Base-by-base conservation (phyloP, 768 basidiomycete genomes). In the Melanogaster broomeanus region DNA sequence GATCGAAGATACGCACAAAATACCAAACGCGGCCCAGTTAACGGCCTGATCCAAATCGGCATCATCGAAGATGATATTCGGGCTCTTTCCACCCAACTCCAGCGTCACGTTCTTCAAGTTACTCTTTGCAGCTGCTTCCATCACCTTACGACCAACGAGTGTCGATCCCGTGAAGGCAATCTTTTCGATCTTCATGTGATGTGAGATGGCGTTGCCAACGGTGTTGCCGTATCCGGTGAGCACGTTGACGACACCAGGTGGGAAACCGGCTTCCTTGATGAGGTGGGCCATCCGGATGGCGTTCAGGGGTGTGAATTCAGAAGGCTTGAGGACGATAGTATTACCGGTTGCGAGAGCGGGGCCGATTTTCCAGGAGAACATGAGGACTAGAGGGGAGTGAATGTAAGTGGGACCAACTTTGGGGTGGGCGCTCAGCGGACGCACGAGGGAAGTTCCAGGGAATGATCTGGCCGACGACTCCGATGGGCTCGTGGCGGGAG, bases 111-210 rank as follows among this genome's bases (percentile, higher is more conserved):
- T 81, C 74, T 96, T 97, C 61, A 97, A 66, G 64, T 96, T 97
- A 27, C 81, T 82, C 67, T 84, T 82, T 1, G 90, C 82, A 3
- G 93, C 80, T 3, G 89, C 87, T 60, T 90, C 82, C 77, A 93
- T 76, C 63, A 96, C 77, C 59, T 83, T 85, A 11, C 90, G 80
- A 9, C 94, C 93, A 21, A 85, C 82, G 35, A 85, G 72, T 2
- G 90, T 90, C 52, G 86, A 88, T 3, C 92, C 93, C 0, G 93
- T 96, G 74, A 96, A 95, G 0, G 91, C 87, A 24, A 93, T 71
- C 68, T 90, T 90, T 45, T 81, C 76, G 55, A 91, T 85, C 9
- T 69, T 68, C 59, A 75, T 76, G 70, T 91, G 88, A 41, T 77
- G 74, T 4, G 79, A 65, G 55, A 95, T 84, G 16, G 89, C 87